Evolutionary conservation across 768 basidiomycete genomes (phyloP).

Genomic region (Vishniacozyma victoriae): DNA sequence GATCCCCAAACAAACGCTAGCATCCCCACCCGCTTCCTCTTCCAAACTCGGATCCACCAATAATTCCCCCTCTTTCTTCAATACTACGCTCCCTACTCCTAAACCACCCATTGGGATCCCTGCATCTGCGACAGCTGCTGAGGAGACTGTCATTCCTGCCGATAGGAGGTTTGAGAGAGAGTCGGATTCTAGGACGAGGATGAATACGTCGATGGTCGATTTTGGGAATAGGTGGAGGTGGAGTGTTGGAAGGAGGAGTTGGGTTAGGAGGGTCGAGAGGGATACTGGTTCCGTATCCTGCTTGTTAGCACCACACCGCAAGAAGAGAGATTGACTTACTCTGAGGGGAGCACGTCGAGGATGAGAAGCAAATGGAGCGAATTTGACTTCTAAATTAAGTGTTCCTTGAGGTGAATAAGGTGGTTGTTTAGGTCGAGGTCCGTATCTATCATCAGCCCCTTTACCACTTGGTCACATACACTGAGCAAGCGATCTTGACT

Average conservation of each 20-base stretch:
- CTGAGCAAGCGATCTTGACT: slow-evolving; percentile 91
- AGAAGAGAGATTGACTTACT: slow-evolving; percentile 52
- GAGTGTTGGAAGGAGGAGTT: slow-evolving; percentile 69
- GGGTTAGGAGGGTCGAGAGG: slow-evolving; percentile 73
- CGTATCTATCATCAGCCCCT: slow-evolving; percentile 53
- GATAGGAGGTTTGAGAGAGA: slow-evolving; percentile 84
- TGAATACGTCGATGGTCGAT: slow-evolving; percentile 82
- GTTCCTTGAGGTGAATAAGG: slow-evolving; percentile 62
- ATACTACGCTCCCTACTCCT: slow-evolving; percentile 70
- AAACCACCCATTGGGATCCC: slow-evolving; percentile 78
- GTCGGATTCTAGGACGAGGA: slow-evolving; percentile 86
- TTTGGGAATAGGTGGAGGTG: slow-evolving; percentile 89
- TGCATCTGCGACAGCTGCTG: slow-evolving; percentile 84
- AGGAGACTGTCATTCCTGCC: slow-evolving; percentile 77
- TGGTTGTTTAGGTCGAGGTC: slow-evolving; percentile 52
- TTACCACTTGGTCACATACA: slow-evolving; percentile 56
- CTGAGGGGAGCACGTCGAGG: slow-evolving; percentile 75
- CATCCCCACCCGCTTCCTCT: slow-evolving; percentile 58
- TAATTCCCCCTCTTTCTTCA: slow-evolving; percentile 26
- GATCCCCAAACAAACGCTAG: slow-evolving; percentile 70
- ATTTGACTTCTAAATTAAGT: slow-evolving; percentile 93
- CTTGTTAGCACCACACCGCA: neutral
- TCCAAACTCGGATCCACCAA: slow-evolving; percentile 76
- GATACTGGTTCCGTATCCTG: slow-evolving; percentile 88
- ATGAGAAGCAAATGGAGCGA: slow-evolving; percentile 82